Evolutionary conservation across 2,329 filamentous ascomycete genomes (phyloP).

Genomic region (Trichoderma atroviride): DNA sequence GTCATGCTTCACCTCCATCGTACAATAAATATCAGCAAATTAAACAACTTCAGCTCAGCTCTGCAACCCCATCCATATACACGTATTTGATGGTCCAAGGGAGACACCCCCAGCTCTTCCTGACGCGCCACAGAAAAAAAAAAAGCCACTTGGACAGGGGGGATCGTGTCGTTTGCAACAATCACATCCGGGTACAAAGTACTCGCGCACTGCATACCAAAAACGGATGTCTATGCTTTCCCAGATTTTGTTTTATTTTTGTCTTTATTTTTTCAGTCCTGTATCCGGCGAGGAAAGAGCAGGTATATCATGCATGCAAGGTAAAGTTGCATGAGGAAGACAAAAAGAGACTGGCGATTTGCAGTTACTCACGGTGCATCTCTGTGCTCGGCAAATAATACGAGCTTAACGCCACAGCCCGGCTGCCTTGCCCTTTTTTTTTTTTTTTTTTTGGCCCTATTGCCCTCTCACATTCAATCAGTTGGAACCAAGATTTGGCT

Average conservation of each 20-base stretch:
- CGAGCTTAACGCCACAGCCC: slow-evolving; percentile 18
- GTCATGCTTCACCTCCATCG: not conserved
- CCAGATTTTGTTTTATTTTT: not conserved
- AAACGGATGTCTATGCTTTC: slow-evolving; percentile 1
- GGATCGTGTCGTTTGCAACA: not conserved
- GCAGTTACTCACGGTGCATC: not conserved
- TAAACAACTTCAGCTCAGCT: not conserved
- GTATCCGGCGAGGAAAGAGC: no score
- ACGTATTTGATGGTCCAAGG: not conserved
- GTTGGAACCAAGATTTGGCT: not conserved
- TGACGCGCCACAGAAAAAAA: not conserved
- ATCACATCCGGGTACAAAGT: not conserved
- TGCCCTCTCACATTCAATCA: not conserved
- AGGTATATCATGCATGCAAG: not conserved
- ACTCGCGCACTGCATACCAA: slow-evolving; percentile 21
- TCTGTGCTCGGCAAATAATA: not conserved
- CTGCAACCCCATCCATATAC: not conserved
- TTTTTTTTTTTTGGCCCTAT: not conserved
- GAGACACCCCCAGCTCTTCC: not conserved
- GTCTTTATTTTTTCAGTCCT: not conserved
- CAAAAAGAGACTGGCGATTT: not conserved
- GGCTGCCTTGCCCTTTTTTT: not conserved
- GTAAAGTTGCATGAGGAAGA: not conserved
- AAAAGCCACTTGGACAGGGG: slow-evolving; percentile 16
- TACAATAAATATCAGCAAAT: not conserved